Base-by-base conservation (phyloP, 495 filamentous ascomycete genomes). In the Podospora sp. region DNA sequence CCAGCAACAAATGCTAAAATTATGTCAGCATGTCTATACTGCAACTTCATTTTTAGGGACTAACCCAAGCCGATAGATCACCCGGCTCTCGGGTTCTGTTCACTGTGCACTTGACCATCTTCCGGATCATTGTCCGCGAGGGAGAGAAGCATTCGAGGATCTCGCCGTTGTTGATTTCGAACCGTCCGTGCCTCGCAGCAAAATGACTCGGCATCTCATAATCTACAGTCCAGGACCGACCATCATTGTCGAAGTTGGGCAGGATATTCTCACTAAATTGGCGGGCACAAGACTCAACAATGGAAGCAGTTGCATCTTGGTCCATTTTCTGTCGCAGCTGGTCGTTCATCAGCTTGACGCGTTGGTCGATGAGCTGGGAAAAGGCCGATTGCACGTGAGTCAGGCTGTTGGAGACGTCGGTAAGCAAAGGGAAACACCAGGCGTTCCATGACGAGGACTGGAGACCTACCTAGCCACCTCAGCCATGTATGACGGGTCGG, bases 311-410 rank as follows among this genome's bases (percentile, higher is more conserved):
- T 3, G 29, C 29, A 8, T 4, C 29, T 4, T 33, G 29, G 29
- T 33, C 29, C 29, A 33, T 33, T 33, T 33, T 33, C 29, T 33
- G 29, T 8, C 8, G 3, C 21, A 62, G 27, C 24, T 62, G 60
- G 60, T 27, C 40, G 21, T 62, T 62, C 60, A 62, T 62, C 22
- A 51, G 40, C 21, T 62, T 62, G 36, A 62, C 60, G 2, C 25
- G 2, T 18, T 62, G 36, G 25, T 40, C 24, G n/a, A 27, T 46
- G 3, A 62, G 60, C 40, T 62, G 36, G 18, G 60, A 24, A 27
- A 62, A 62, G 9, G 36, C 16, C 33, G 60, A 40, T 51, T 62
- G 60, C 6, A 62, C 60, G 22, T 49, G 60, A 9, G 40, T 29
- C 6, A 46, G 33, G 40, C 60, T 62, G 40, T 62, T 62, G 0